phyloP scores from a whole-genome alignment of 2,329 filamentous ascomycete species.

The Coniochaeta sp. region DNA sequence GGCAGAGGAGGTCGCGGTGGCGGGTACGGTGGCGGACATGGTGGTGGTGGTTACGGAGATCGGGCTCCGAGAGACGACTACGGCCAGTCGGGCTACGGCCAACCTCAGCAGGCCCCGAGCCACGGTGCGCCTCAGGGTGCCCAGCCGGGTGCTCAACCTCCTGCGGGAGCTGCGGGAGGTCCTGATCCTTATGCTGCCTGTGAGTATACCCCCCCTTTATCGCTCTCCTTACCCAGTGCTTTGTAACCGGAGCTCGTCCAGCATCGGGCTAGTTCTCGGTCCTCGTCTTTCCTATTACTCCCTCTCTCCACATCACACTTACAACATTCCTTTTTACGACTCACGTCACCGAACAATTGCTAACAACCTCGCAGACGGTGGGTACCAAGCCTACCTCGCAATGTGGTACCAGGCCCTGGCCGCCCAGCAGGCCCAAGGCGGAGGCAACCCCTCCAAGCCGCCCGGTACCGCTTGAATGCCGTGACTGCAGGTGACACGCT shows the following conservation, averaged over 20 bases:
- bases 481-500: constrained; percentile 8
- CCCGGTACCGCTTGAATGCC: constrained; percentile 17
- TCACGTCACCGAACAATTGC: too few species aligned
- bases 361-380: constrained; percentile 53
- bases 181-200: constrained; percentile 70
- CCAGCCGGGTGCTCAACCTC: constrained; percentile 27
- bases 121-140: constrained; percentile 34
- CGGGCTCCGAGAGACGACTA: constrained; percentile 43
- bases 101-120: constrained; percentile 39
- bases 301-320: too few species aligned
- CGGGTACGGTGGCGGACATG: constrained; percentile 32
- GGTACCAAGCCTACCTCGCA: constrained; percentile 72
- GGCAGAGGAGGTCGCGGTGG: constrained; percentile 36
- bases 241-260: too few species aligned
- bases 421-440: constrained; percentile 19
- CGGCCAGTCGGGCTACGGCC: too few species aligned
- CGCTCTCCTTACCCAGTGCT: too few species aligned
- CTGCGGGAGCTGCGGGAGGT: constrained; percentile 35
- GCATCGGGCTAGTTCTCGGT: too few species aligned
- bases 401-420: constrained; percentile 70
- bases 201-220: constrained; percentile 32
- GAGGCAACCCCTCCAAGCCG: constrained; percentile 11
- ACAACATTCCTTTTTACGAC: too few species aligned
- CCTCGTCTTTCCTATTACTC: too few species aligned
- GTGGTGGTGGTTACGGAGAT: constrained; percentile 19